Evolutionary conservation across 208 protist species (phyloP).

Genomic region (Trypanosoma conorhini): DNA sequence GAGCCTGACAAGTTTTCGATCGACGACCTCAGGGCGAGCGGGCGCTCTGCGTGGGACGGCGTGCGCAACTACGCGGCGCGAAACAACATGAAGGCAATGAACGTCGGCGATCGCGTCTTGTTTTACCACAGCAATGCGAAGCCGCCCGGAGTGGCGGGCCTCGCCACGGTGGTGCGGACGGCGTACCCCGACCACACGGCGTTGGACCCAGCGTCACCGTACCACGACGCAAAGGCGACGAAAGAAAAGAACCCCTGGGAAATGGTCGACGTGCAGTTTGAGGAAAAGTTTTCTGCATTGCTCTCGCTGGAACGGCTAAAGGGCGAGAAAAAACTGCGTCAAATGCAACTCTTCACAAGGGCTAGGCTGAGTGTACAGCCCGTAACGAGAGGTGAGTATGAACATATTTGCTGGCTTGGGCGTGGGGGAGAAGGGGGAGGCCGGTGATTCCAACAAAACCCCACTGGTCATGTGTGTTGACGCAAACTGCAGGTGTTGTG

Average conservation of each 20-base stretch:
- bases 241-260: conserved; percentile 76
- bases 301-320: conserved; percentile 63
- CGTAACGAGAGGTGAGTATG: conserved; percentile 54
- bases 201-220: conserved; percentile 68
- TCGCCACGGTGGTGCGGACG: conserved; percentile 55
- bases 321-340: conserved; percentile 40
- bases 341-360: conserved; percentile 75
- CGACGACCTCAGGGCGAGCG: conserved; percentile 57
- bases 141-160: conserved; percentile 67
- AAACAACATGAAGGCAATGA: conserved; percentile 87
- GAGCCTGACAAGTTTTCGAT: conserved; percentile 86
- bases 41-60: conserved; percentile 74
- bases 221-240: conserved; percentile 68
- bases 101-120: conserved; percentile 66
- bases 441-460: not conserved
- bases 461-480: not conserved
- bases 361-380: conserved; percentile 79
- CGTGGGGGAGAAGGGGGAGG: not conserved
- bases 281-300: conserved; percentile 54
- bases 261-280: conserved; percentile 86
- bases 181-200: conserved; percentile 82
- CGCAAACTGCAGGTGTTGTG: not conserved
- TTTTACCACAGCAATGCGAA: conserved; percentile 91
- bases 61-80: conserved; percentile 86
- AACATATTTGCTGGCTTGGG: conserved; percentile 53